phyloP scores from a whole-genome alignment of 345 rosid species.

The Rhodamnia argentea region DNA sequence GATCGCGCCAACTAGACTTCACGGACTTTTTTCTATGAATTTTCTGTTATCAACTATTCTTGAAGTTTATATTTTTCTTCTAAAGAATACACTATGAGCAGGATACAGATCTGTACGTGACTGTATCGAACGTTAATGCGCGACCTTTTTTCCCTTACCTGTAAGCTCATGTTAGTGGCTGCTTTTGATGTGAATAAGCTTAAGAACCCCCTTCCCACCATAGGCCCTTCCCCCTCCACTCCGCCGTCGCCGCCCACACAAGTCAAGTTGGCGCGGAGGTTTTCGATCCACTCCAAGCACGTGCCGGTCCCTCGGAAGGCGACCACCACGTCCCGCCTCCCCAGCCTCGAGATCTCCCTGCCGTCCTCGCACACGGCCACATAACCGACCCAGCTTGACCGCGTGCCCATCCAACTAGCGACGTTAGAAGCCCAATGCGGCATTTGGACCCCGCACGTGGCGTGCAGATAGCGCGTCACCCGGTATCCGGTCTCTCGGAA shows the following conservation, averaged over 20 bases:
- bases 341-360: constrained; percentile 6
- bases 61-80: not conserved
- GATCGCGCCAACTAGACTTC: not conserved
- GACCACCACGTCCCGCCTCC: constrained; percentile 13
- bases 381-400: constrained; percentile 10
- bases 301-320: constrained; percentile 10
- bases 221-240: not conserved
- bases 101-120: not conserved
- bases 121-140: not conserved
- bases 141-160: not conserved
- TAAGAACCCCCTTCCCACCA: constrained; percentile 6
- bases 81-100: not conserved
- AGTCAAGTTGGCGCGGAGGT: constrained; percentile 1
- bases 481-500: constrained; percentile 1
- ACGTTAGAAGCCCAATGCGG: not conserved
- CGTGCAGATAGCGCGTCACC: constrained; percentile 3
- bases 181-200: constrained; percentile 5
- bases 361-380: constrained; percentile 7
- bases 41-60: not conserved
- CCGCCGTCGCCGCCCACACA: not conserved
- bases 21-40: not conserved
- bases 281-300: constrained; percentile 10
- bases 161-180: not conserved
- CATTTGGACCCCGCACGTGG: constrained; percentile 6
- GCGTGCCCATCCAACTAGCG: not conserved